Evolutionary conservation across 768 basidiomycete genomes (phyloP).

Genomic region (Phylloporus arenicola): DNA sequence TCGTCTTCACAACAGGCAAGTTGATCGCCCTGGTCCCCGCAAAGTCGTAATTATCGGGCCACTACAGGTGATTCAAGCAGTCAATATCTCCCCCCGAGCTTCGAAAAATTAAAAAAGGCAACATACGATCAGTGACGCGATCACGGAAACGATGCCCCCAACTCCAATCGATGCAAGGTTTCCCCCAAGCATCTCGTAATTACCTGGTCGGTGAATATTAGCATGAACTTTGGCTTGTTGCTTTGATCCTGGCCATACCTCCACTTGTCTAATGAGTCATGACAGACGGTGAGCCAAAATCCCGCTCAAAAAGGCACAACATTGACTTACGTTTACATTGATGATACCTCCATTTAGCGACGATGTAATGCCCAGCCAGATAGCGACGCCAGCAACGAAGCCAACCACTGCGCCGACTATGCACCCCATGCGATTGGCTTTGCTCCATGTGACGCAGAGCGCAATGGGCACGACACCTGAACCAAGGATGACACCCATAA

Average conservation of each 20-base stretch:
- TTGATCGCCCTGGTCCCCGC: constrained; percentile 77
- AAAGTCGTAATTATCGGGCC: constrained; percentile 83
- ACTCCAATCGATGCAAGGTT: constrained; percentile 82
- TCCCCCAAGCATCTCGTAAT: constrained; percentile 78
- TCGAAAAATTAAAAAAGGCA: background rate
- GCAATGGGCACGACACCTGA: constrained; percentile 86
- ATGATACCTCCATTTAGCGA: constrained; percentile 64
- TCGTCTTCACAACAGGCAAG: constrained; percentile 20
- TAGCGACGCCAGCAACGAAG: constrained; percentile 62
- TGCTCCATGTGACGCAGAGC: constrained; percentile 76
- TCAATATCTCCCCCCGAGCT: background rate
- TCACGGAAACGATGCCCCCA: constrained; percentile 70
- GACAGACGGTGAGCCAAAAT: constrained; percentile 2
- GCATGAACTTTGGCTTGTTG: background rate
- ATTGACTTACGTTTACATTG: constrained; percentile 52
- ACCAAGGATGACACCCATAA: constrained; percentile 85
- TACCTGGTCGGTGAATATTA: constrained; percentile 25
- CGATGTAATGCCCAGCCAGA: constrained; percentile 83
- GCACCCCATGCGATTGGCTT: constrained; percentile 83
- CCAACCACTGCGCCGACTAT: constrained; percentile 69
- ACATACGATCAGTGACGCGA: constrained; percentile 58
- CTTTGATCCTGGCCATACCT: constrained; percentile 37
- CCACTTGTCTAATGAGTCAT: constrained; percentile 41
- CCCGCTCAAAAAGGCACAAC: background rate
- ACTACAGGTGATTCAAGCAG: constrained; percentile 33